These are phyloP conservation scores for Debaryomyces robertsiae DNA, from an alignment of 1,139 yeast species.

Conservation along the genomic window DNA sequence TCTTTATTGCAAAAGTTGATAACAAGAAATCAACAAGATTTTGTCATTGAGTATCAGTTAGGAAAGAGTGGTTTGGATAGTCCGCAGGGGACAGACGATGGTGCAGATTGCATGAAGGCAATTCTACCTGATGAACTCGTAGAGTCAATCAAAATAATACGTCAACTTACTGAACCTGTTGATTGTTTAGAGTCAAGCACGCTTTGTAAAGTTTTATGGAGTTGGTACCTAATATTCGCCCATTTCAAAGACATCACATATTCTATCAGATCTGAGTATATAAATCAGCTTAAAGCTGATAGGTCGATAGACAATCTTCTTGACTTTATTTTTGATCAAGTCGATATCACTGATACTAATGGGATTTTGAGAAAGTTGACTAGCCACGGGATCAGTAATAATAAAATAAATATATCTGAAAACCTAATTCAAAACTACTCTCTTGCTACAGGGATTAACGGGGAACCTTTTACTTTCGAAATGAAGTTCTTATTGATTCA, in stretches of 20 bases:
- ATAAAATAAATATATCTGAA: conserved; percentile 14
- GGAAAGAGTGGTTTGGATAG: conserved; percentile 29
- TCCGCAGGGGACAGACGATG: conserved; percentile 19
- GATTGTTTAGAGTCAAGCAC: conserved; percentile 36
- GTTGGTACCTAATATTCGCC: conserved; percentile 66
- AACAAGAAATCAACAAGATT: conserved; percentile 49
- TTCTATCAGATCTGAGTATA: conserved; percentile 61
- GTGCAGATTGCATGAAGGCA: conserved; percentile 23
- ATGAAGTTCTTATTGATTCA: conserved; percentile 49
- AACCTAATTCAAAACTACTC: conserved; percentile 24
- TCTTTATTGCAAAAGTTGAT: conserved; percentile 39
- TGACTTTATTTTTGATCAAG: conserved; percentile 52
- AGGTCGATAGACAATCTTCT: conserved; percentile 51
- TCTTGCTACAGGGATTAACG: conserved; percentile 20
- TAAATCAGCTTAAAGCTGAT: conserved; percentile 54
- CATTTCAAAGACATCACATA: conserved; percentile 70
- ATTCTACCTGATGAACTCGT: conserved; percentile 41
- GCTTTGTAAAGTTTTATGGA: conserved; percentile 57
- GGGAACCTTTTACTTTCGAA: conserved; percentile 25
- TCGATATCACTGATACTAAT: conserved; percentile 40
- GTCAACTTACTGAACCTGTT: conserved; percentile 26
- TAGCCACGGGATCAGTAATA: conserved; percentile 13
- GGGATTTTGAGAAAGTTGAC: conserved; percentile 27
- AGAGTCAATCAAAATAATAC: conserved; percentile 18
- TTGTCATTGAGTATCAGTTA: conserved; percentile 64